phyloP scores from a whole-genome alignment of 202 grass and related monocot species.

The Dendrocalamus latiflorus region DNA sequence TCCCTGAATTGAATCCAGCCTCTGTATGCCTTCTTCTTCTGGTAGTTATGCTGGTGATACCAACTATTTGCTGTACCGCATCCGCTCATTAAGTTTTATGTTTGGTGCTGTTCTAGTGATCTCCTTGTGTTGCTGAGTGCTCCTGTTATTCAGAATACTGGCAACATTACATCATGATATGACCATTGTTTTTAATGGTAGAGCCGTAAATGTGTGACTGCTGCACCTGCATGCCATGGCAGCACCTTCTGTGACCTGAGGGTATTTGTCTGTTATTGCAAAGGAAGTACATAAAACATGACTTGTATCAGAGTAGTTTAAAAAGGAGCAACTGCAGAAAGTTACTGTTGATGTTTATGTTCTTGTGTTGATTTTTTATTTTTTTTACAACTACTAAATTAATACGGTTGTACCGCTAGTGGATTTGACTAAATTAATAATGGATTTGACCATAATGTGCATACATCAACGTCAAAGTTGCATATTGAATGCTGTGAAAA shows the following conservation, averaged over 20 bases:
- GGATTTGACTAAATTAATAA: neutral
- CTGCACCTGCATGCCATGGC: neutral
- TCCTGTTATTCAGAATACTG: constrained; percentile 9
- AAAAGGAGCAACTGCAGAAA: neutral
- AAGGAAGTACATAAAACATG: neutral
- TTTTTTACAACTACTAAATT: neutral
- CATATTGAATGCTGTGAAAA: neutral
- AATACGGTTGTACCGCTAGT: neutral
- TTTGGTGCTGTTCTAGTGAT: neutral
- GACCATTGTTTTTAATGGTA: neutral
- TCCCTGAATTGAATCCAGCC: constrained; percentile 22
- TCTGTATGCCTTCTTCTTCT: constrained; percentile 17
- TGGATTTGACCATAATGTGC: no score
- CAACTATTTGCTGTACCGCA: constrained; percentile 29
- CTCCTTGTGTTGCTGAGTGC: neutral
- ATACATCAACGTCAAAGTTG: neutral
- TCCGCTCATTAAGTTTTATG: constrained; percentile 2
- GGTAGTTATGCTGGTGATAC: constrained; percentile 17
- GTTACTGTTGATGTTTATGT: neutral
- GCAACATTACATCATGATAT: neutral
- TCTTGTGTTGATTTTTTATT: neutral
- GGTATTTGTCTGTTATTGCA: neutral
- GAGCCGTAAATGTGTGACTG: neutral
- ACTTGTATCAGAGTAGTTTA: neutral
- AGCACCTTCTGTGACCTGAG: neutral